Base-by-base conservation (phyloP, 371 early-diverging fungal species). In the Rhizopus delemar region DNA sequence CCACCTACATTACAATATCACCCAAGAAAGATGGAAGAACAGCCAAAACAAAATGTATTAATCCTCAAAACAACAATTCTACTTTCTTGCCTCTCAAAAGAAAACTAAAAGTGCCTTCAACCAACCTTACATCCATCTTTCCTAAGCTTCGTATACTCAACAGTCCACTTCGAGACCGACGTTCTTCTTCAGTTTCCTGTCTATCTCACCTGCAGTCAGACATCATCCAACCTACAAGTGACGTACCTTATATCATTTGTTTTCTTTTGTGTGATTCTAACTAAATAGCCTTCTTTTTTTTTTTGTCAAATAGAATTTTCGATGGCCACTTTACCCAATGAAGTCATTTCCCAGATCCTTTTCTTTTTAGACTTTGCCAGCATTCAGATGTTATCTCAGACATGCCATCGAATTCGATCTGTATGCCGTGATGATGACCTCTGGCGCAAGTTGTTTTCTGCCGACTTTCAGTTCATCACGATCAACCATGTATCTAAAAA, bases 331-430 rank as follows among this genome's bases (percentile, higher is more conserved):
- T 43, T 75, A 12, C 76, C 76, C 12, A 49, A 48, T 35, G 76
- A 75, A 53, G 39, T 75, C 11, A 29, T 75, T 3, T 70, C 60
- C 4, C 56, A 56, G 12, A 55, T 75, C 1, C 16, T 72, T 5
- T 38, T 45, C 8, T 63, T 53, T 51, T 59, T 75, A 35, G 76
- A 75, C 28, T 64, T 51, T 36, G 38, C 28, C 1, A 60, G 63
- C 29, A 58, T 70, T 38, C 63, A 66, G 11, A 61, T 52, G 16
- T 41, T 75, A 12, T 57, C 73, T 29, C 65, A 63, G 8, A 68
- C 70, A 12, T 73, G 64, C 16, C 38, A 35, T 8, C 50, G 35
- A n/a, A 56, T 67, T 43, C 62, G 57, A 48, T 41, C 38, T 8
- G 34, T 68, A 22, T 74, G 66, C 48, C 64, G 66, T 13, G 64